Base-by-base conservation (phyloP, 2,329 filamentous ascomycete genomes). In the Emydomyces testavorans region DNA sequence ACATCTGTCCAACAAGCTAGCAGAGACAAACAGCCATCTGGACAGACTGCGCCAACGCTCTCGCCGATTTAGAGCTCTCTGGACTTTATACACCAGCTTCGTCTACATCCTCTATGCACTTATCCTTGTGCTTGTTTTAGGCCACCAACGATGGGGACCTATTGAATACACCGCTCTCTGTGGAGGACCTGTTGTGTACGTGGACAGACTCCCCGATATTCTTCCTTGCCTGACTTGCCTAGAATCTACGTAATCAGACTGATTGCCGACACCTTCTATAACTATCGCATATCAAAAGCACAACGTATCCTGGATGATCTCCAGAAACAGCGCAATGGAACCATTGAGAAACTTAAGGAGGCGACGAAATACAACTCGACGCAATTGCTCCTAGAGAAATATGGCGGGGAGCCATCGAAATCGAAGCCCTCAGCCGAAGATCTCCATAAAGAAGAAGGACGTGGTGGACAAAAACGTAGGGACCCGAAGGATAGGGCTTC, bases 341-440 rank as follows among this genome's bases (percentile, higher is more conserved):
- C 89, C 1, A 96, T 98, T 55, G 83, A 94, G 63, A 89, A 89
- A 67, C 78, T 98, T 53, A 98, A 98, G 68, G 81, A 83, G 50
- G 89, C 89, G 21, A 98, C 92, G 28, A 94, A 85, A 65, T 98
- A 95, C 69, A 86, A 96, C 66, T 92, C 89, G 26, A 98, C 92
- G 1, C 79, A 93, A 60, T 80, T 95, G 62, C 69, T 98, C 51
- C 77, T 98, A 8, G 86, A 96, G 60, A 98, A 96, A 60, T 98
- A 98, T 63, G 89, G 88, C 29, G 84, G 79, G 7, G 71, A 73
- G 16, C 78, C 81, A 52, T 69, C 73, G 16, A 65, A 65, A 32
- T 53, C 20, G 18, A 36, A 54, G 13, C 51, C 57, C 2, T 54
- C 51, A 16, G 48, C 58, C 48, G 58, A 65, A 54, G 49, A 61